Conservation (phyloP, 257 asterid species). For the Solanum rostratum region DNA sequence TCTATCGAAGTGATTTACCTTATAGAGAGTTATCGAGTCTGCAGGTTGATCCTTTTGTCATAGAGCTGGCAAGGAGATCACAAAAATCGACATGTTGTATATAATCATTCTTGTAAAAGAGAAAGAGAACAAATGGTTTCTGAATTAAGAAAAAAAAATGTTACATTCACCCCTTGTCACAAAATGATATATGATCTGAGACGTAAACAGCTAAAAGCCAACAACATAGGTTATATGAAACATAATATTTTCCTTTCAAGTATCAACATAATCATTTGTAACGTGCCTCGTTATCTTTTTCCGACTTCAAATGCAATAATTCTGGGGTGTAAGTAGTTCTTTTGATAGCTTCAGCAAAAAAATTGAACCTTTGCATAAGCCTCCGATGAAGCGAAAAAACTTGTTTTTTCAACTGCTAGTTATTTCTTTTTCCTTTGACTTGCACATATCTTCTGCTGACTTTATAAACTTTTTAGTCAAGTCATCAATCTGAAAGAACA, state of each 20-base stretch:
- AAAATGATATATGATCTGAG: not conserved
- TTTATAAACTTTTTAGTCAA: conserved; percentile 78
- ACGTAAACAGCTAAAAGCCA: not conserved
- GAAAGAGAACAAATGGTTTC: not conserved
- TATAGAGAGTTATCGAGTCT: not conserved
- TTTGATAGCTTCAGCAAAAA: not conserved
- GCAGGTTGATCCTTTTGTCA: not conserved
- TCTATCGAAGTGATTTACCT: not conserved
- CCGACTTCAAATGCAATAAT: not conserved
- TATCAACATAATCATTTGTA: not conserved
- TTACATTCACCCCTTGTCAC: not conserved
- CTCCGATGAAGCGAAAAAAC: not conserved
- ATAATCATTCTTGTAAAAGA: not conserved
- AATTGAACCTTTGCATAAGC: not conserved
- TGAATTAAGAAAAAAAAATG: not conserved
- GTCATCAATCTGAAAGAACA: conserved; percentile 59
- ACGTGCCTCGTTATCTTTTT: not conserved
- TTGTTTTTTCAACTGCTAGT: conserved; percentile 31
- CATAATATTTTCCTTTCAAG: not conserved
- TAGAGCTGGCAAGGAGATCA: not conserved
- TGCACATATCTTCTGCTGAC: conserved; percentile 93
- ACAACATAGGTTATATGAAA: not conserved
- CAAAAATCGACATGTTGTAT: not conserved
- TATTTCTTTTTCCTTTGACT: conserved; percentile 86
- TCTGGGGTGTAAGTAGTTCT: not conserved